Evolutionary conservation across 2,329 filamentous ascomycete genomes (phyloP).

Genomic region (Aspergillus clavatus): DNA sequence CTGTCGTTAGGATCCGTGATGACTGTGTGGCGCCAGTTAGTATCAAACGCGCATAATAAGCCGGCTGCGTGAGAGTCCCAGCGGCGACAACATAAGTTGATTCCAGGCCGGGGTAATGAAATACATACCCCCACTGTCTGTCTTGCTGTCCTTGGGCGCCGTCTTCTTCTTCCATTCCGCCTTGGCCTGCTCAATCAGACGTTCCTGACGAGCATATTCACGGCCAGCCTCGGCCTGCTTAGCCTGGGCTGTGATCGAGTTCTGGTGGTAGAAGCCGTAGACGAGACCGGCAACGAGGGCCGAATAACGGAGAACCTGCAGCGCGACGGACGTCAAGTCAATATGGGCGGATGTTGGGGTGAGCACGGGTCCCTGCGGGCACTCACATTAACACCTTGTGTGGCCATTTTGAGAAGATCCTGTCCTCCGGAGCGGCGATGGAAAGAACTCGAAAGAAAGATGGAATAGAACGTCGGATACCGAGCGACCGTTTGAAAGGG

Average conservation of each 20-base stretch:
- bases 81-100: background rate
- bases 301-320: constrained; percentile 92
- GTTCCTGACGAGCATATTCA: constrained; percentile 87
- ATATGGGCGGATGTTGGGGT: constrained; percentile 7
- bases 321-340: constrained; percentile 10
- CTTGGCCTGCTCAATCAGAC: constrained; percentile 89
- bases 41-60: constrained; percentile 12
- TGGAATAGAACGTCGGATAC: constrained; percentile 22
- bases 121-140: constrained; percentile 34
- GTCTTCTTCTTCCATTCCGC: constrained; percentile 81
- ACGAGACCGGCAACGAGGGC: constrained; percentile 86
- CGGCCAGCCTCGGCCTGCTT: constrained; percentile 66
- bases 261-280: constrained; percentile 94
- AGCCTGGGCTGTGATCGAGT: constrained; percentile 67
- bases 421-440: constrained; percentile 42
- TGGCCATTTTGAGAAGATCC: constrained; percentile 52
- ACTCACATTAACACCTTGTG: constrained; percentile 64
- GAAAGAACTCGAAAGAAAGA: constrained; percentile 32
- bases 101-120: background rate
- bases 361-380: constrained; percentile 17
- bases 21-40: constrained; percentile 44
- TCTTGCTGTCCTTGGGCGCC: constrained; percentile 44
- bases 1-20: constrained; percentile 74
- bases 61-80: constrained; percentile 4
- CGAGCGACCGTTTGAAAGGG: constrained; percentile 28